Evolutionary conservation across 352 stramenopile genomes (phyloP).

Genomic region (Pythium sukuiense): DNA sequence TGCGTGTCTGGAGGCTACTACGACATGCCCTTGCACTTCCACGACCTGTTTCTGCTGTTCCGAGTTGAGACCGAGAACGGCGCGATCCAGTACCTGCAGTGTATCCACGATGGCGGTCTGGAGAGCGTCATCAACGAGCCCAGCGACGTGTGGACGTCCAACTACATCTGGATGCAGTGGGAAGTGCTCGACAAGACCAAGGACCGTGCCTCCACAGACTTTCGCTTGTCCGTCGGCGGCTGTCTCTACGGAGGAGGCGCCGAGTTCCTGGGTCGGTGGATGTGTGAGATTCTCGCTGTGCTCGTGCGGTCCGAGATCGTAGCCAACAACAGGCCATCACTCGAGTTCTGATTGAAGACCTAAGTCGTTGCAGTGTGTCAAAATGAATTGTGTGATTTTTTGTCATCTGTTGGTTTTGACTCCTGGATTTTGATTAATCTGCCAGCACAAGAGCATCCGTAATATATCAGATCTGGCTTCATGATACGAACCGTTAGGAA

Average conservation of each 20-base stretch:
- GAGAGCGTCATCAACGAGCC: background rate
- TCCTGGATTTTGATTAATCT: no score
- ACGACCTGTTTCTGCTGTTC: slow-evolving; percentile 8
- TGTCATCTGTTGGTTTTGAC: no score
- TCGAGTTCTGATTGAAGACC: background rate
- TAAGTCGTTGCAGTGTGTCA: no score
- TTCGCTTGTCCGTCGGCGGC: background rate
- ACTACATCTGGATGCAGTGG: slow-evolving; percentile 13
- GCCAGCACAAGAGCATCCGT: no score
- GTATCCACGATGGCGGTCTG: background rate
- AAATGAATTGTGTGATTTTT: no score
- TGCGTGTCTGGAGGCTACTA: background rate
- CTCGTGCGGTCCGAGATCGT: background rate
- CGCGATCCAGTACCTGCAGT: background rate
- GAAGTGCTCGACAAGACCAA: background rate
- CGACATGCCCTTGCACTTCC: background rate
- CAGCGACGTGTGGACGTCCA: slow-evolving; percentile 4
- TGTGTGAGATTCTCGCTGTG: background rate
- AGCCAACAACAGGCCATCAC: background rate
- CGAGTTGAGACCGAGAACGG: slow-evolving; percentile 10
- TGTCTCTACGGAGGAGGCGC: background rate
- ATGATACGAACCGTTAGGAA: background rate
- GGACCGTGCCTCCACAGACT: background rate
- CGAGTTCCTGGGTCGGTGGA: background rate
- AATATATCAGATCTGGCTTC: no score